phyloP scores from a whole-genome alignment of 1,139 yeast species.

The Insectozyma bohioensis region DNA sequence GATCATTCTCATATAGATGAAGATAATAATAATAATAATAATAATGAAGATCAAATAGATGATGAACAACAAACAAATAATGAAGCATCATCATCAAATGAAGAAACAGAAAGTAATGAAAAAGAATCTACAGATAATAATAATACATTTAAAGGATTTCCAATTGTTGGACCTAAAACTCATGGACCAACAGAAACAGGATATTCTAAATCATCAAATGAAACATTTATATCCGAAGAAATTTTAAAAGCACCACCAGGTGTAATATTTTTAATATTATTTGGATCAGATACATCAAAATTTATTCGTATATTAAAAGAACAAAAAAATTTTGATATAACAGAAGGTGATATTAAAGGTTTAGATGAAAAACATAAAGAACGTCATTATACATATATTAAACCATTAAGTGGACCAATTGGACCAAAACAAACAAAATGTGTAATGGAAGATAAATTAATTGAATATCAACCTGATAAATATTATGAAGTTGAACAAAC shows the following conservation, averaged over 20 bases:
- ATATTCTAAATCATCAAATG: constrained; percentile 56
- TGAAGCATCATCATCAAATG: neutral
- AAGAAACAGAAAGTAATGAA: constrained; percentile 6
- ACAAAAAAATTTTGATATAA: constrained; percentile 72
- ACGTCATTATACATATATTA: constrained; percentile 69
- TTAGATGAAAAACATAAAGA: constrained; percentile 27
- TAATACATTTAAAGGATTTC: constrained; percentile 34
- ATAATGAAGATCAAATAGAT: constrained; percentile 9
- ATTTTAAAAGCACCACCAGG: constrained; percentile 77
- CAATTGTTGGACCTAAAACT: constrained; percentile 36
- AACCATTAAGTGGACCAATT: constrained; percentile 79
- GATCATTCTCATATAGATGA: neutral
- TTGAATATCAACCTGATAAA: constrained; percentile 59
- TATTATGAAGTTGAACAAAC: constrained; percentile 60
- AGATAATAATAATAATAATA: constrained; percentile 10
- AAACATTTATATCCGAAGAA: constrained; percentile 64
- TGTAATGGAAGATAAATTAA: constrained; percentile 67
- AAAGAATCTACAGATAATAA: constrained; percentile 11
- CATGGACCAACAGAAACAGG: constrained; percentile 38
- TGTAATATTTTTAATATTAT: constrained; percentile 64
- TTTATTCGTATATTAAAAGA: constrained; percentile 53
- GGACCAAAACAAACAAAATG: constrained; percentile 97
- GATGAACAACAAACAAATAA: constrained; percentile 8
- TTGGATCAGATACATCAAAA: constrained; percentile 71
- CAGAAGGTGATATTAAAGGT: constrained; percentile 50